Evolutionary conservation across 2,329 filamentous ascomycete genomes (phyloP), one percentile per base, ranked within the genome.

Genomic region (Scedosporium dehoogii): DNA sequence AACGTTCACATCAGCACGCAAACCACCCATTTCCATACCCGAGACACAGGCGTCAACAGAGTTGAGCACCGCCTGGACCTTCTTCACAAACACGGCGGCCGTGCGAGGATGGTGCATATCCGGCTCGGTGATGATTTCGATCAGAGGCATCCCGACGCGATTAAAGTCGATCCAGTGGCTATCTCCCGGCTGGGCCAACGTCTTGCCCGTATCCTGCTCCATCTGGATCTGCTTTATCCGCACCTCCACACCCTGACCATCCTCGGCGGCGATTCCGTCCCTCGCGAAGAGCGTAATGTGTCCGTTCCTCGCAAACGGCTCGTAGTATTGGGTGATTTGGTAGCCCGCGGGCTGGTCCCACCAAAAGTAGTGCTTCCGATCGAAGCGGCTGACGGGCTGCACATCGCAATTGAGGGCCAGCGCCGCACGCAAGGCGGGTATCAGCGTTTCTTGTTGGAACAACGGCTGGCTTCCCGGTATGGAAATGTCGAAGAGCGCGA

Each of bases 331-430:
- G 1, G 94, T 99, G 66, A 99, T 96, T 74, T 99, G 94, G 74
- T 99, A 99, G 0, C 94, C 94, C 0, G 91, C 84, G 0, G 94
- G 94, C 74, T 99, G 94, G 73, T 99, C 94, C 84, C 94, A 96
- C 79, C 97, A 96, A 75, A 99, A 97, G 75, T 99, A 99, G 74
- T 99, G 94, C 73, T 99, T 99, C 66, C 94, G 83, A 74, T 99
- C 94, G 76, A 97, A 99, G 61, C 85, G 85, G 73, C 92, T 96
- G 68, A 84, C 81, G 1, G 76, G 79, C 71, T 96, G 89, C 60
- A 97, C 82, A 1, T 86, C 77, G 74, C 94, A 97, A 63, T 88
- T 84, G 55, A 99, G 79, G 0, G 92, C 91, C 59, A 97, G 77
- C 0, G 94, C 93, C 18, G 93, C 93, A 64, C 94, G 86, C 16